Conservation (phyloP, 1,139 yeast species). For the Scheffersomyces cryptocercus region DNA sequence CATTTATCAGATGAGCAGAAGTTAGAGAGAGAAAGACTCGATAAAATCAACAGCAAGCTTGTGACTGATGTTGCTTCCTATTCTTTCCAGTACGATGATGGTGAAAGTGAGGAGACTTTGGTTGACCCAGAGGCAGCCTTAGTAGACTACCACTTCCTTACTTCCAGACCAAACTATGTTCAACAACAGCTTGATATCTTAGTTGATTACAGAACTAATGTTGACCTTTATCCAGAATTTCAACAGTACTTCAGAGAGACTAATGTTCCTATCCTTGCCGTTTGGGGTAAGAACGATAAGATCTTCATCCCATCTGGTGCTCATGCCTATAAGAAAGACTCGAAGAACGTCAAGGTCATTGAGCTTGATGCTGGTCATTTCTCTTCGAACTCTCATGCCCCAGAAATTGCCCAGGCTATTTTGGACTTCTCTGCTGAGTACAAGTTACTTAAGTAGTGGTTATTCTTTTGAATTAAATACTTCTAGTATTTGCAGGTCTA, state of each 20-base stretch:
- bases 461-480: not conserved
- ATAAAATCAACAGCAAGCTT: conserved; percentile 15
- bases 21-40: conserved; percentile 7
- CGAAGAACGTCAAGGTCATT: conserved; percentile 22
- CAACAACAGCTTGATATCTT: conserved; percentile 33
- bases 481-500: not conserved
- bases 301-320: conserved; percentile 38
- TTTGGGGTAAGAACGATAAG: conserved; percentile 46
- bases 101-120: conserved; percentile 20
- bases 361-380: conserved; percentile 40
- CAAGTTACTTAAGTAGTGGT: not conserved
- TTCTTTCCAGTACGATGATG: conserved; percentile 28
- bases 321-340: conserved; percentile 34
- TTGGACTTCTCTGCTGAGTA: not conserved
- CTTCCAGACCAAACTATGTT: conserved; percentile 20
- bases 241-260: conserved; percentile 33
- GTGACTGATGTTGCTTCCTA: conserved; percentile 18
- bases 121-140: conserved; percentile 34
- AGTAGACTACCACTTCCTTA: conserved; percentile 28
- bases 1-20: not conserved
- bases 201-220: conserved; percentile 35
- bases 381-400: conserved; percentile 32
- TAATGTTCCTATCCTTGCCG: conserved; percentile 35
- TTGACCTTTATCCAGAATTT: conserved; percentile 34
- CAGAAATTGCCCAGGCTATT: conserved; percentile 23